A percentile compares a stretch with the other conserved stretches of the same genome.
Conservation (phyloP, 345 rosid species). For the Noccaea caerulescens region DNA sequence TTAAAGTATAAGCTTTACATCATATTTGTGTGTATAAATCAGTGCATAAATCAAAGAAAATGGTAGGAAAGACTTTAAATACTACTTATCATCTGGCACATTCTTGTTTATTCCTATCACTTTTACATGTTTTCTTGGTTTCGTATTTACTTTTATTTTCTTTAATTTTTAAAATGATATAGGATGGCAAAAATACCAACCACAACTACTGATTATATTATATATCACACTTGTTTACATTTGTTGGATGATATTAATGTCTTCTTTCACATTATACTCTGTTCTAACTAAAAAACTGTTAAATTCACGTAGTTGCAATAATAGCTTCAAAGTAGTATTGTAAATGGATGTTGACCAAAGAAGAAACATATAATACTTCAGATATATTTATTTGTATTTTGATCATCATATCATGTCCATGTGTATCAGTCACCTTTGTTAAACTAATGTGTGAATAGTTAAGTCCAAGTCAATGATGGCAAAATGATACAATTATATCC, state of each 20-base stretch:
- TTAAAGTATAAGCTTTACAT: neutral
- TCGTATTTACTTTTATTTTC: neutral
- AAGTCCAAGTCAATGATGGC: constrained; percentile 3
- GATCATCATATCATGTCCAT: neutral
- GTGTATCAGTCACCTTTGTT: neutral
- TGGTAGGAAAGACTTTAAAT: neutral
- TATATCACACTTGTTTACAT: no score
- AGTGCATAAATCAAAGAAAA: neutral
- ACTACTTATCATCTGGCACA: neutral
- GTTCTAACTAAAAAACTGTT: no score
- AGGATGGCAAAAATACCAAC: neutral
- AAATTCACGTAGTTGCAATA: no score
- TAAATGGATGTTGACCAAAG: no score
- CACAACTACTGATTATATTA: neutral
- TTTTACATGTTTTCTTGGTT: neutral
- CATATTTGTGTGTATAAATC: neutral
- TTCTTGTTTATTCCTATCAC: neutral
- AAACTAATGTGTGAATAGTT: neutral
- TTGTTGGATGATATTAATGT: no score
- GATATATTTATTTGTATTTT: neutral
- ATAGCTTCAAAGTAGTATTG: no score
- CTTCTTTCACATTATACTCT: no score
- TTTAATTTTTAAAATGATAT: neutral
- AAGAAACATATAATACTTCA: no score
- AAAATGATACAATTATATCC: neutral